Evolutionary conservation across 2,329 filamentous ascomycete species (phyloP).

Genomic region (Exserohilum rostratum): DNA sequence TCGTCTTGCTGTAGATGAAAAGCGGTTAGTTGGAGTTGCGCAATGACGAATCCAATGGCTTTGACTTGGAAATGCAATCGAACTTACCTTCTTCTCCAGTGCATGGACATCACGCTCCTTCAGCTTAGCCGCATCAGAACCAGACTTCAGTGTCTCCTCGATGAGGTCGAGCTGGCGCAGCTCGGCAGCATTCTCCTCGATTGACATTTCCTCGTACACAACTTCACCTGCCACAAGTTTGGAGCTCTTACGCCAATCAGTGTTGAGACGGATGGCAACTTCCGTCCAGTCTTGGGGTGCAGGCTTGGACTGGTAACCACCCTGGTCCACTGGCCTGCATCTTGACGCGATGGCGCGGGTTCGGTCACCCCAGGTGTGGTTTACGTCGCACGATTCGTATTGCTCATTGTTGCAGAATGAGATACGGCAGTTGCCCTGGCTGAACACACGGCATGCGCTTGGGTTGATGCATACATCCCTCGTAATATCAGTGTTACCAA

Average conservation of each 20-base stretch:
- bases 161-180: not conserved
- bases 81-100: too few relatives aligned
- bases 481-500: not conserved
- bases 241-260: not conserved
- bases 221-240: not conserved
- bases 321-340: not conserved
- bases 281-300: not conserved
- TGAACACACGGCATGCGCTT: not conserved
- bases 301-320: not conserved
- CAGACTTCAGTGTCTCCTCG: not conserved
- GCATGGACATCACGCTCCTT: too few relatives aligned
- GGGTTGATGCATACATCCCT: not conserved
- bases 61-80: not conserved
- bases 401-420: conserved; percentile 2
- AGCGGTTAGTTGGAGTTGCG: not conserved
- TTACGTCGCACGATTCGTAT: not conserved
- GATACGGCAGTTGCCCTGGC: not conserved
- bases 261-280: conserved; percentile 1
- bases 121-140: too few relatives aligned
- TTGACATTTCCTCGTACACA: not conserved
- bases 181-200: not conserved
- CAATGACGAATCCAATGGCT: not conserved
- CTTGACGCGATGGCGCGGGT: not conserved
- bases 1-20: not conserved
- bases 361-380: not conserved